These are phyloP conservation scores for Peronospora destructor DNA, from an alignment of 352 stramenopile species.

Conservation along the genomic window DNA sequence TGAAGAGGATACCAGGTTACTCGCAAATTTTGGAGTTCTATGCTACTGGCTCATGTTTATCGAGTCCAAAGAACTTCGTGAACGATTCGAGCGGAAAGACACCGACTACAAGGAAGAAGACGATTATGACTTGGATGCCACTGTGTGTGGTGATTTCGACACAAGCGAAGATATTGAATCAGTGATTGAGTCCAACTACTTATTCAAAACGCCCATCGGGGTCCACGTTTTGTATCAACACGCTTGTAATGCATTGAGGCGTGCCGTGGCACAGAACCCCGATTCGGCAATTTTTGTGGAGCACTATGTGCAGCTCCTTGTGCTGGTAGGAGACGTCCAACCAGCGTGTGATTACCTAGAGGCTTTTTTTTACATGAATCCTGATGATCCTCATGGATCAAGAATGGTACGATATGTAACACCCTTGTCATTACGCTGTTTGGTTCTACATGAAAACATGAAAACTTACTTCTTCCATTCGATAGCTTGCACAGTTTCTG, in stretches of 20 bases:
- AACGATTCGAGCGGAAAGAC: slow-evolving; percentile 35
- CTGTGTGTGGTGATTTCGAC: slow-evolving; percentile 3
- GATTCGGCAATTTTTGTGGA: slow-evolving; percentile 58
- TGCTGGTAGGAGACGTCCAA: slow-evolving; percentile 50
- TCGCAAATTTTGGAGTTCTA: slow-evolving; percentile 67
- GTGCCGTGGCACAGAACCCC: slow-evolving; percentile 49
- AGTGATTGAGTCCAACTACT: slow-evolving; percentile 48
- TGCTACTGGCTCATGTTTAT: slow-evolving; percentile 83
- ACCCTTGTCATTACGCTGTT: neutral
- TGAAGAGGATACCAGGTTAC: slow-evolving; percentile 49
- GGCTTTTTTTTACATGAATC: slow-evolving; percentile 55
- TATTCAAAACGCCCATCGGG: slow-evolving; percentile 62
- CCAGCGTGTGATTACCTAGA: slow-evolving; percentile 68
- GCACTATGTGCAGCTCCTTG: slow-evolving; percentile 65
- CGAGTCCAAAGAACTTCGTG: slow-evolving; percentile 60
- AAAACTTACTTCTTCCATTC: slow-evolving; percentile 1
- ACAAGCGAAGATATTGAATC: slow-evolving; percentile 28
- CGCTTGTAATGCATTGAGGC: slow-evolving; percentile 41
- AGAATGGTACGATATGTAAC: slow-evolving; percentile 50
- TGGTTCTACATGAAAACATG: slow-evolving; percentile 10
- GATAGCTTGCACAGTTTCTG: slow-evolving; percentile 36
- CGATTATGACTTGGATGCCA: slow-evolving; percentile 17
- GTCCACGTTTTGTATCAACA: slow-evolving; percentile 73
- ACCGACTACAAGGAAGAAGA: slow-evolving; percentile 25
- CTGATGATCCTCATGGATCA: slow-evolving; percentile 47